Evolutionary conservation across 352 stramenopile genomes (phyloP).

Genomic region (Pythium rishiriense): DNA sequence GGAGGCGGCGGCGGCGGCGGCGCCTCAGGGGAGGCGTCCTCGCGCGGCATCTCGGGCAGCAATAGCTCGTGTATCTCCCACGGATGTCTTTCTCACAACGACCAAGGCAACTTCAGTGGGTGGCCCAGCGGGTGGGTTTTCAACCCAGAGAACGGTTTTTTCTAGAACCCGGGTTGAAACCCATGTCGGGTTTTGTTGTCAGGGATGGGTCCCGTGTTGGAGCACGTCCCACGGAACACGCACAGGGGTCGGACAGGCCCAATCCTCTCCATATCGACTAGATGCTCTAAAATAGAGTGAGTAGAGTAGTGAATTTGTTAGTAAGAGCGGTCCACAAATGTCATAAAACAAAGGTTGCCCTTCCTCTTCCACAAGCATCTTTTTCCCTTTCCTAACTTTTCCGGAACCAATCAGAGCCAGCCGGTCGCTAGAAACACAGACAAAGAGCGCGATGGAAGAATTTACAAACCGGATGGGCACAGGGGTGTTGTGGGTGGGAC

Average conservation of each 20-base stretch:
- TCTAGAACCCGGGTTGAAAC: neutral
- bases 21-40: slow-evolving; percentile 21
- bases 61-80: neutral
- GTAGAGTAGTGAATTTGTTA: no score
- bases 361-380: neutral
- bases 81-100: neutral
- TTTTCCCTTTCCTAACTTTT: slow-evolving; percentile 12
- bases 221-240: neutral
- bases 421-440: slow-evolving; percentile 18
- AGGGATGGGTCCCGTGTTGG: neutral
- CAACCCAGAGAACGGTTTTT: neutral
- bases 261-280: neutral
- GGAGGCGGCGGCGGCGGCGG: slow-evolving; percentile 31
- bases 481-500: neutral
- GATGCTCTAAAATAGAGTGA: neutral
- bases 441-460: slow-evolving; percentile 6
- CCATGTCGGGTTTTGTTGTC: neutral
- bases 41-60: slow-evolving; percentile 12
- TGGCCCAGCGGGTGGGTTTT: slow-evolving; percentile 13
- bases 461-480: neutral
- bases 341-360: neutral
- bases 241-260: neutral
- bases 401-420: slow-evolving; percentile 4
- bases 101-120: slow-evolving; percentile 2
- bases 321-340: neutral